These are phyloP conservation scores for Chenopodium quinoa DNA, from an alignment of 148 eudicot genomes.

Conservation along the genomic window DNA sequence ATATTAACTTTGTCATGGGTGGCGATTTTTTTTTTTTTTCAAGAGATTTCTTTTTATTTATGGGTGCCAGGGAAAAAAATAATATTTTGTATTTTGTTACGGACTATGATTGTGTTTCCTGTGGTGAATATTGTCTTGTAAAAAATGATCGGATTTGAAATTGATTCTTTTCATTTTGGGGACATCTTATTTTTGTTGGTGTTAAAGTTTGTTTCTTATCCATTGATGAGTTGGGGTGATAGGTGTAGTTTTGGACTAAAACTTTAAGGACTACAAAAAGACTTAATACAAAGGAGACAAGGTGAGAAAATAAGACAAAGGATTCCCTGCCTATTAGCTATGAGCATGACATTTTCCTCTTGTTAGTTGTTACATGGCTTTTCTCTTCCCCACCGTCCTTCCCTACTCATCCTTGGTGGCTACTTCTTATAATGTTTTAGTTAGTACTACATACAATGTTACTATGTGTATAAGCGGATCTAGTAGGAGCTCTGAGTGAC, in stretches of 20 bases:
- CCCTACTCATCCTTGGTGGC: conserved; percentile 5
- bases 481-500: too few relatives aligned
- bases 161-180: too few relatives aligned
- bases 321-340: conserved; percentile 24
- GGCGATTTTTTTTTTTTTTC: too few relatives aligned
- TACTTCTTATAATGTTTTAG: neutral
- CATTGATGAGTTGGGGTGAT: conserved; percentile 27
- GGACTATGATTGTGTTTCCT: too few relatives aligned
- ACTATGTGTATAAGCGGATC: too few relatives aligned
- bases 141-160: too few relatives aligned
- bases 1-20: too few relatives aligned
- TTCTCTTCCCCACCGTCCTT: neutral
- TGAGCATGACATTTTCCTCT: conserved; percentile 17
- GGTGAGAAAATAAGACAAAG: conserved; percentile 29
- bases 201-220: neutral
- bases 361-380: conserved; percentile 18
- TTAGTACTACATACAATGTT: neutral
- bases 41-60: too few relatives aligned
- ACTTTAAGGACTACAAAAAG: conserved; percentile 17
- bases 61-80: too few relatives aligned
- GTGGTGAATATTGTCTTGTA: neutral
- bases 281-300: conserved; percentile 19
- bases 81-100: too few relatives aligned
- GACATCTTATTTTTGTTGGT: too few relatives aligned
- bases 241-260: conserved; percentile 23